Evolutionary conservation across 2,329 filamentous ascomycete species (phyloP).

Genomic region (Penicillium concentricum): DNA sequence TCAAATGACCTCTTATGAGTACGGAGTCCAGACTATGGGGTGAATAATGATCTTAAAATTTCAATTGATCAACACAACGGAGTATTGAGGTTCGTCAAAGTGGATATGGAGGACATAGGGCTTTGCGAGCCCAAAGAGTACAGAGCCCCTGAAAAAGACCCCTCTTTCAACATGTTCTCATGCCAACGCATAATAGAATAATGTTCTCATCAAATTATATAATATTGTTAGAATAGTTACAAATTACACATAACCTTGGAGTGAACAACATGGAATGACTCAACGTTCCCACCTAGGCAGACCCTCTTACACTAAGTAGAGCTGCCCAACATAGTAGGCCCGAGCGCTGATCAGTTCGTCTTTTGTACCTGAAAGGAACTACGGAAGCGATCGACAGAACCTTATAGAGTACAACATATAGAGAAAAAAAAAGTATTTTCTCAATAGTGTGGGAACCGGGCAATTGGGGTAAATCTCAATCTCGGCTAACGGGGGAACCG

Average conservation of each 20-base stretch:
- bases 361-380: constrained; percentile 5
- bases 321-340: constrained; percentile 8
- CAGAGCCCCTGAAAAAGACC: not conserved
- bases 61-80: not conserved
- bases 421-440: not conserved
- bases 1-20: not conserved
- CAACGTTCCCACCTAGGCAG: constrained; percentile 4
- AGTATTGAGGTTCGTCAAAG: not conserved
- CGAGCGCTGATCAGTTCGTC: constrained; percentile 10
- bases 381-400: not conserved
- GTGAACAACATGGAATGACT: constrained; percentile 5
- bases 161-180: not conserved
- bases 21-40: not conserved
- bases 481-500: not conserved
- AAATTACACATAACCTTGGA: not conserved
- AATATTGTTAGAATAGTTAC: too few relatives aligned
- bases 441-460: not conserved
- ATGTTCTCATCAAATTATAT: too few relatives aligned
- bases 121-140: not conserved
- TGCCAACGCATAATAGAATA: not conserved
- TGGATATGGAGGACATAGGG: not conserved
- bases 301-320: not conserved
- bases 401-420: not conserved
- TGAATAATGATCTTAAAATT: not conserved
- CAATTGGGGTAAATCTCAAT: not conserved